Conservation (phyloP, 768 basidiomycete species). For the Phaffia tasmanica region DNA sequence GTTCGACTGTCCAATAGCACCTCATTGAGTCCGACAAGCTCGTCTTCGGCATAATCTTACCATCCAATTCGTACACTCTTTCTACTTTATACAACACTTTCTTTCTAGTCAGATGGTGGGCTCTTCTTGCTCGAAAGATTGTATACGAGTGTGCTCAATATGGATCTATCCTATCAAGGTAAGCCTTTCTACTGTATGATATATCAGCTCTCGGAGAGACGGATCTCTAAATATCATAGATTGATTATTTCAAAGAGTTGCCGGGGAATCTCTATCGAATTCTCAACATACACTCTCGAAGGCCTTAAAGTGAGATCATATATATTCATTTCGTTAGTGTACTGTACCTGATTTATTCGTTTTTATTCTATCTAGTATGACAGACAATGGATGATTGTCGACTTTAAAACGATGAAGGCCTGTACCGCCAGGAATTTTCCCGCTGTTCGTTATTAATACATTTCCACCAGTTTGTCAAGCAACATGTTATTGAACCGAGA, state of each 20-base stretch:
- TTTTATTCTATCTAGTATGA: slow-evolving; percentile 2
- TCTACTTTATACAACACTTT: too few species aligned
- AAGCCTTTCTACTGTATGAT: not conserved
- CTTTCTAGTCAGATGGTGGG: too few species aligned
- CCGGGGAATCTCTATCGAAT: slow-evolving; percentile 3
- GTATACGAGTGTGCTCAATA: not conserved
- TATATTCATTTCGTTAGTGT: not conserved
- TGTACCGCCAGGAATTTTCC: slow-evolving; percentile 18
- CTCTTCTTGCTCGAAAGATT: too few species aligned
- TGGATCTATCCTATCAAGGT: slow-evolving; percentile 22
- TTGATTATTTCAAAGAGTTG: slow-evolving; percentile 12
- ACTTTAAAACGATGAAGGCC: slow-evolving; percentile 6
- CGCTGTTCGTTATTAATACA: not conserved
- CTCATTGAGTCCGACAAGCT: too few species aligned
- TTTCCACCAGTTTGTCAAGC: not conserved
- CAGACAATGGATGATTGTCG: slow-evolving; percentile 24
- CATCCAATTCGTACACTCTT: too few species aligned
- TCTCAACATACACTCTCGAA: not conserved
- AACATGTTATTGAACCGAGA: not conserved
- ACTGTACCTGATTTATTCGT: not conserved
- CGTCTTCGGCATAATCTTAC: too few species aligned
- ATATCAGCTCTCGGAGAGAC: not conserved
- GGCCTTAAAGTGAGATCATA: slow-evolving; percentile 5
- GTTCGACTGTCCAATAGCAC: too few species aligned
- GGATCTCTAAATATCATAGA: not conserved